Base-by-base conservation (phyloP, 2,329 filamentous ascomycete species). In the Sporothrix luriei region DNA sequence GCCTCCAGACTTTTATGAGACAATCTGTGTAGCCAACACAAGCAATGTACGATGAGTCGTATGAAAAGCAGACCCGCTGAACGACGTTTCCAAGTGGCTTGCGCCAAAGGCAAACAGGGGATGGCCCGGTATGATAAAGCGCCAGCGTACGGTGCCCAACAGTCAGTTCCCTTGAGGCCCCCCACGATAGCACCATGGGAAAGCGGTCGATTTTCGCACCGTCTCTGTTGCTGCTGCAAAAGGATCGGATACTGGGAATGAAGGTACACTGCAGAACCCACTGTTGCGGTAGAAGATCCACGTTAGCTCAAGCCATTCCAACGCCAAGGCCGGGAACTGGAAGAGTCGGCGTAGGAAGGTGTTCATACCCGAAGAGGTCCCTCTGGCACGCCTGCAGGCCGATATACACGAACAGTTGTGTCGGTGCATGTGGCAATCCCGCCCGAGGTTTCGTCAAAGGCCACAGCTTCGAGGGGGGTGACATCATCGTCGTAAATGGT, bases 1-100 rank as follows among this genome's bases (percentile, higher is more conserved):
- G 87, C 73, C 93, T 88, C 95, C 96, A 99, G 75, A 98, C 87
- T 80, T 99, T 98, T 74, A 97, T 89, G 24, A 98, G 82, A 66
- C 90, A 86, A 78, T 98, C 95, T 76, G 92, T 88, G 65, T 84
- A 82, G 54, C 93, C 91, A 14, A 91, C 87, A 1, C 92, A 94
- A 21, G 93, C 94, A 68, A 98, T 92, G 71, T 97, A 88, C 24
- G 90, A 89, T 14, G 92, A 94, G 78, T 97, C 94, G 73, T 92
- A 92, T 1, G 94, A 97, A 74, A 97, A 88, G 10, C 85, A 83
- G 2, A 93, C 93, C 70, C 90, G 87, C 76, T 91, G 91, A 49
- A 88, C 88, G 0, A 90, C 85, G 75, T 86, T 93, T 2, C 94
- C 90, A 7, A 98, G 83, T 54, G 82, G 78, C 77, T 90, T 90